phyloP scores from a whole-genome alignment of 2,329 filamentous ascomycete species.

The Phaeosphaeria sp. region DNA sequence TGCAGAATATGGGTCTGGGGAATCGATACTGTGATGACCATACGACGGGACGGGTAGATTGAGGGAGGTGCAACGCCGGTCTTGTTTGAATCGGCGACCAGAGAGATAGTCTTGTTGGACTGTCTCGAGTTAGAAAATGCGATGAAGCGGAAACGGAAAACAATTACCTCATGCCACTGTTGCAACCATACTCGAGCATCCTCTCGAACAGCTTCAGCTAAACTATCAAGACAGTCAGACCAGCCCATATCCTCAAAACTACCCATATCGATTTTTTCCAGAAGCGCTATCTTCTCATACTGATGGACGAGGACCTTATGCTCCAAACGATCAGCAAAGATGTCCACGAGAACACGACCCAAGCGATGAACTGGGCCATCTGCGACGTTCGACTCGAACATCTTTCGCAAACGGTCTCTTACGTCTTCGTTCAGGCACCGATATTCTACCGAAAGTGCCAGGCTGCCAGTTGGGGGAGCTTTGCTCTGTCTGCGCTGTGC shows the following conservation, averaged over 20 bases:
- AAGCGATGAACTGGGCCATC: constrained; percentile 56
- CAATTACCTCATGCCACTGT: constrained; percentile 64
- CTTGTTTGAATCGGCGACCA: constrained; percentile 20
- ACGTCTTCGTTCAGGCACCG: constrained; percentile 79
- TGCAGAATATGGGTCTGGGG: constrained; percentile 84
- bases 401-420: constrained; percentile 53
- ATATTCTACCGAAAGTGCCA: constrained; percentile 78
- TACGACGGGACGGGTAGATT: constrained; percentile 62
- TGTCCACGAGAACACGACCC: constrained; percentile 59
- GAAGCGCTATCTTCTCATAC: constrained; percentile 62
- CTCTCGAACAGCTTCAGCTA: constrained; percentile 54
- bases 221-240: constrained; percentile 58
- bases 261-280: constrained; percentile 60
- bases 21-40: constrained; percentile 89
- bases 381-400: constrained; percentile 57
- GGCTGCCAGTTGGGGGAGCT: constrained; percentile 42
- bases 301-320: constrained; percentile 56
- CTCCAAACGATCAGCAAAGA: constrained; percentile 57
- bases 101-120: constrained; percentile 29
- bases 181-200: constrained; percentile 60
- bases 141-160: not conserved
- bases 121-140: constrained; percentile 26
- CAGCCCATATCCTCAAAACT: constrained; percentile 62
- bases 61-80: constrained; percentile 31
- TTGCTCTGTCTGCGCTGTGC: constrained; percentile 31